A percentile compares a stretch with the other conserved stretches of the same genome.
phyloP scores from a whole-genome alignment of 129 eudicot genomes.

The Rutidosis leptorrhynchoides region DNA sequence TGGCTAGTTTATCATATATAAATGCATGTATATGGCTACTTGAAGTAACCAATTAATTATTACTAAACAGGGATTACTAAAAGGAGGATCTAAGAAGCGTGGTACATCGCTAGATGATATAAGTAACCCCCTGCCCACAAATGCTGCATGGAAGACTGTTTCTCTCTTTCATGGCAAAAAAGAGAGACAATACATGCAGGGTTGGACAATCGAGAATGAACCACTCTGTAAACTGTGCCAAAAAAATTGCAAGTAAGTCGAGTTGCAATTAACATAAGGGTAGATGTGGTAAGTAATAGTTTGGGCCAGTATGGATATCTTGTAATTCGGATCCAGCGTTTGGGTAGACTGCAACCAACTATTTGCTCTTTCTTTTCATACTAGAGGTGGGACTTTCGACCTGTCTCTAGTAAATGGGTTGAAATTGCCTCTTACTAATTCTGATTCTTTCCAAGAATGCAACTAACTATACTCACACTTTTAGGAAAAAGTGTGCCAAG shows the following conservation, averaged over 20 bases:
- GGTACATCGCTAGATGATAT: slow-evolving; percentile 62
- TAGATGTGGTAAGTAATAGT: slow-evolving; percentile 4
- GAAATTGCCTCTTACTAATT: not conserved
- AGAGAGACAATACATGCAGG: slow-evolving; percentile 64
- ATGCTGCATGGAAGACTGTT: slow-evolving; percentile 67
- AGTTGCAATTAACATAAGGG: slow-evolving; percentile 7
- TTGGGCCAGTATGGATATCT: not conserved
- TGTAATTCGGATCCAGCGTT: not conserved
- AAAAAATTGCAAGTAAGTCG: slow-evolving; percentile 66
- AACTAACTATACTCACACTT: slow-evolving; percentile 15
- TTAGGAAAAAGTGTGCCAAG: slow-evolving; percentile 71
- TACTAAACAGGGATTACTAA: slow-evolving; percentile 71
- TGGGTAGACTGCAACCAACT: slow-evolving; percentile 7
- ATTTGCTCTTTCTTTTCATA: not conserved
- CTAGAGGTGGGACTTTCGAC: too few relatives aligned
- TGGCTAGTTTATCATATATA: not conserved
- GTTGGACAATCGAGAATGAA: slow-evolving; percentile 60
- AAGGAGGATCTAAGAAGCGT: slow-evolving; percentile 80
- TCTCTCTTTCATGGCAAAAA: slow-evolving; percentile 47
- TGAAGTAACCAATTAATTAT: slow-evolving; percentile 9
- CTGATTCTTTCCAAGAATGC: not conserved
- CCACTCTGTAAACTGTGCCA: slow-evolving; percentile 98
- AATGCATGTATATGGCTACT: not conserved
- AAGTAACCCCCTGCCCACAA: slow-evolving; percentile 62
- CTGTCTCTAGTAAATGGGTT: not conserved